Base-by-base conservation (phyloP, 2,329 filamentous ascomycete species). In the Penicillium sp. region DNA sequence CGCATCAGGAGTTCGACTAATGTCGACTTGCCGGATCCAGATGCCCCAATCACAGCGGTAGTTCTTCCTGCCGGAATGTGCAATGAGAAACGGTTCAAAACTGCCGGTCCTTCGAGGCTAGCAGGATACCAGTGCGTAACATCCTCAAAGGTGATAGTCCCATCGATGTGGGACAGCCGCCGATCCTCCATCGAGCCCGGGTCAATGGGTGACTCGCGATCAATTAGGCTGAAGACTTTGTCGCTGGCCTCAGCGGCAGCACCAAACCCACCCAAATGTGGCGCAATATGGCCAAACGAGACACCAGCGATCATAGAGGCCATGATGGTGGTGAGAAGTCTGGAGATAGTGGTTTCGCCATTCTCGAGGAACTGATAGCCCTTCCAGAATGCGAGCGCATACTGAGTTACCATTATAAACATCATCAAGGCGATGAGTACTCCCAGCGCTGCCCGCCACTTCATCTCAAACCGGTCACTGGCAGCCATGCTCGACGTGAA, bases 41-140 rank as follows among this genome's bases (percentile, higher is more conserved):
- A 45, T 12, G 49, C 3, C 3, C 57, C 57, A 22, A 59, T 49
- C 2, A 59, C 13, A 0, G 57, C 57, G 28, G 51, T 63, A 8
- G 51, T 53, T 8, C 58, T 53, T 5, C 58, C 58, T 3, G 45
- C 45, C 15, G 45, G 45, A 3, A 49, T 49, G 26, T 17, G 13
- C 24, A 49, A 30, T 17, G 24, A 28, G 22, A 49, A 30, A 8
- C 15, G 12, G 13, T 49, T 49, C 24, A 49, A 17, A 6, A 49
- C 45, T 2, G 45, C 3, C 8, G 15, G 24, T 28, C 45, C 45
- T 17, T 26, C 24, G 1, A 9, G 13, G 6, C 13, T 28, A 13
- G 42, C 8, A 30, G 45, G 45, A n/a, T 49, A 49, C 24, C 22
- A 28, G 2, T 28, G 22, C 17, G 22, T 49, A 12, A 49, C 24